Base-by-base conservation (phyloP, 2,329 filamentous ascomycete genomes). In the Fusarium graminum region DNA sequence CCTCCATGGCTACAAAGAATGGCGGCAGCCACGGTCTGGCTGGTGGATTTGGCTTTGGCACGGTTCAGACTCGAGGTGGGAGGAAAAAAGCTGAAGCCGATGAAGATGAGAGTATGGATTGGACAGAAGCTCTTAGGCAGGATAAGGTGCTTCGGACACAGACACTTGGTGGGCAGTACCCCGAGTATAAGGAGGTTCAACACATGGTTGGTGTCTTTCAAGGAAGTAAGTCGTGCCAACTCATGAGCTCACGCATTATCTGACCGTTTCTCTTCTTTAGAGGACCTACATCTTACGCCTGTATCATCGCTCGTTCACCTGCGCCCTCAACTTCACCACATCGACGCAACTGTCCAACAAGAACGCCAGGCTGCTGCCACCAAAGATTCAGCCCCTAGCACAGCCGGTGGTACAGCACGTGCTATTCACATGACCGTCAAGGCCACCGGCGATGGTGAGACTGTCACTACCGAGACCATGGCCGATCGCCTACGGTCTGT, bases 121-220 rank as follows among this genome's bases (percentile, higher is more conserved):
- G 92, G 82, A 82, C 84, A 47, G 88, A 90, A 67, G 90, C 91
- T 7, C 84, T 90, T 50, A 83, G 88, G 52, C 87, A 88, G 71
- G 90, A 90, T 52, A 88, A 89, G 67, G 89, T 96, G 6, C 80
- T 97, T 74, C 85, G 88, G 47, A 91, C 88, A 60, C 93, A 97
- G 81, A 97, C 93, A 0, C 83, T 97, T 22, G 94, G 93, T 43
- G 95, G 95, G 0, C 90, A 94, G 76, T 89, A 92, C 63, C 84
- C 89, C 13, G 85, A 88, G 39, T 82, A 88, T 4, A 88, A 89
- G 66, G 86, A 90, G 66, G 90, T 90, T 22, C 90, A 92, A 68
- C 97, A 97, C 80, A 96, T 97, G 89, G 85, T 97, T 47, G 95
- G 93, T 28, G 90, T 93, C n/a, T 97, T 98, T 76, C 87, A 90